Evolutionary conservation across 2,329 filamentous ascomycete genomes (phyloP), one percentile per base, ranked within the genome.

Genomic region (Thyridium curvatum): DNA sequence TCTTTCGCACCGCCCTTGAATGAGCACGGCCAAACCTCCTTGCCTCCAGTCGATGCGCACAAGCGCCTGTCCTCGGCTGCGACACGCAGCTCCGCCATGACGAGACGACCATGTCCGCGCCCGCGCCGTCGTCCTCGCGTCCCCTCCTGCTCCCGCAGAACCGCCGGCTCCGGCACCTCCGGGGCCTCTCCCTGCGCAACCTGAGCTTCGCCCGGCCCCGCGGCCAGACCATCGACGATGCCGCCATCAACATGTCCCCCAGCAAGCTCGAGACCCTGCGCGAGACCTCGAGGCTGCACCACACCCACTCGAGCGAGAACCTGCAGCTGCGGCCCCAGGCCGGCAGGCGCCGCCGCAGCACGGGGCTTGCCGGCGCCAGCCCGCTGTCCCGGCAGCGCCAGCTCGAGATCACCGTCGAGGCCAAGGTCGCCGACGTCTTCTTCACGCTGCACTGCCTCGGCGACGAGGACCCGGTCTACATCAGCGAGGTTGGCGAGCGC

Each of bases 111-210:
- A 26, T 26, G 21, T 26, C 21, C 21, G 21, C 21, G 21, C 21
- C 21, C 21, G 21, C 21, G 21, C 10, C 21, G 21, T 26, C 21
- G 10, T 26, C 21, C 21, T 26, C 21, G 21, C 21, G 21, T 26
- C 32, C 32, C n/a, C 30, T 16, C 32, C 66, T 83, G 45, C 64
- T 80, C 21, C 66, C 77, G 14, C 75, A 93, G 72, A 96, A 95
- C 60, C 86, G 89, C 58, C 89, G 84, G 59, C 72, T 97, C 38
- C 82, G 91, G 39, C 90, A 96, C 67, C 74, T 96, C 4, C 82
- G 86, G 52, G 88, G 87, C 49, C 79, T 97, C 50, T 91, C 86
- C 40, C 67, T 96, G 37, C 86, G 91, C 41, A 96, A 96, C 60
- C 70, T 96, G 32, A 81, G 79, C 45, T 81, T 95, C 48, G 69